Conservation (phyloP, 208 protist species). For the Acanthamoeba divionensis region DNA sequence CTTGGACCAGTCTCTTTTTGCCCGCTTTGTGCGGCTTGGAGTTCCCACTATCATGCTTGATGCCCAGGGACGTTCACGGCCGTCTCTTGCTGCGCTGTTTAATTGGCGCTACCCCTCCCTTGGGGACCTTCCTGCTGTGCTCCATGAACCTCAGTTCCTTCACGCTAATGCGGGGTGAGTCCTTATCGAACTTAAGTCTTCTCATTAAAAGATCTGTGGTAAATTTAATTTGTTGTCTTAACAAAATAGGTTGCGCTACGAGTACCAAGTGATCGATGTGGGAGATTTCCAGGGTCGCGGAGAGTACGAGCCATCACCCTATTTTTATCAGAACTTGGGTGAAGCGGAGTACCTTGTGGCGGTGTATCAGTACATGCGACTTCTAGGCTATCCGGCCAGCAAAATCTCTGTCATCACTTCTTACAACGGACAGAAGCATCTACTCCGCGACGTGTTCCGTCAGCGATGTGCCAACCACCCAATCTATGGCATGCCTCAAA, state of each 20-base stretch:
- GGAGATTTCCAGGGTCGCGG: slow-evolving; percentile 75
- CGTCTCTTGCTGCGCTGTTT: slow-evolving; percentile 75
- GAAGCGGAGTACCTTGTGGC: slow-evolving; percentile 86
- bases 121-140: slow-evolving; percentile 76
- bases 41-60: slow-evolving; percentile 81
- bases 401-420: slow-evolving; percentile 86
- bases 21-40: slow-evolving; percentile 80
- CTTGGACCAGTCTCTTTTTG: slow-evolving; percentile 86
- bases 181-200: not conserved
- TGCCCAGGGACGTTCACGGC: slow-evolving; percentile 54
- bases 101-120: slow-evolving; percentile 81
- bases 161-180: slow-evolving; percentile 54
- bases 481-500: slow-evolving; percentile 74
- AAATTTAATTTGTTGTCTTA: slow-evolving; percentile 33
- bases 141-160: not conserved
- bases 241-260: slow-evolving; percentile 81
- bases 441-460: slow-evolving; percentile 79
- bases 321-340: slow-evolving; percentile 87
- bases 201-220: slow-evolving; percentile 63
- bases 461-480: slow-evolving; percentile 65
- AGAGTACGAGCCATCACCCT: slow-evolving; percentile 73
- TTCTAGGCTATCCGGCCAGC: slow-evolving; percentile 80
- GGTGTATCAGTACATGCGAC: slow-evolving; percentile 84
- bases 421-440: slow-evolving; percentile 87
- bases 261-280: slow-evolving; percentile 87